A percentile compares a stretch with the other conserved stretches of the same genome.
Evolutionary conservation across 2,329 filamentous ascomycete species (phyloP).

Genomic region (Trichoderma polysporum): DNA sequence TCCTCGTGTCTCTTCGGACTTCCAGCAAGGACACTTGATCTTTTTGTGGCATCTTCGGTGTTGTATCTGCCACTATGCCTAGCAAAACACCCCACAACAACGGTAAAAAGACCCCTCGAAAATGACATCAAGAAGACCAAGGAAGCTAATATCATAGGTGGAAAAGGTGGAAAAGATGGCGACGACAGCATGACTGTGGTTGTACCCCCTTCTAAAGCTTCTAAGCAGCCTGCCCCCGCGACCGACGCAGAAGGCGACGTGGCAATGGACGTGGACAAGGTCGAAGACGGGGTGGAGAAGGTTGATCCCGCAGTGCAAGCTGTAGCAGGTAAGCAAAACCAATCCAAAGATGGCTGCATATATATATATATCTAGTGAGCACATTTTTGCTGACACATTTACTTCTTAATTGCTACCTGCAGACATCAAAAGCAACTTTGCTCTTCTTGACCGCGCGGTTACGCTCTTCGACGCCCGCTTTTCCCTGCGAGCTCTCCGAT

Average conservation of each 20-base stretch:
- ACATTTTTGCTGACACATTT: slow-evolving; percentile 15
- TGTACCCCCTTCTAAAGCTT: slow-evolving; percentile 68
- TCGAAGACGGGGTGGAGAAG: slow-evolving; percentile 54
- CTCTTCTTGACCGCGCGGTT: slow-evolving; percentile 87
- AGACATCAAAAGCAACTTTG: slow-evolving; percentile 97
- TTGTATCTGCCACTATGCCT: slow-evolving; percentile 53
- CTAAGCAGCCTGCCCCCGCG: slow-evolving; percentile 57
- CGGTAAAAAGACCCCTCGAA: slow-evolving; percentile 68
- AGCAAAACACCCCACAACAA: slow-evolving; percentile 72
- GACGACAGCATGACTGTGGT: slow-evolving; percentile 82
- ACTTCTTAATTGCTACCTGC: slow-evolving; percentile 27
- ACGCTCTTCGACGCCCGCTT: slow-evolving; percentile 92
- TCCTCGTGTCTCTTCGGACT: not conserved
- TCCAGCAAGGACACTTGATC: not conserved
- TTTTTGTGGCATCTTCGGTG: not conserved
- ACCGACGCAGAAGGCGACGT: slow-evolving; percentile 68
- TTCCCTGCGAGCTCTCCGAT: slow-evolving; percentile 87
- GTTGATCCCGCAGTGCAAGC: slow-evolving; percentile 61
- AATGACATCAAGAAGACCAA: slow-evolving; percentile 61
- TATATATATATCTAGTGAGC: not conserved
- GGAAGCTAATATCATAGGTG: slow-evolving; percentile 68
- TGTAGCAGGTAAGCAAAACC: slow-evolving; percentile 53
- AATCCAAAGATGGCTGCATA: not conserved
- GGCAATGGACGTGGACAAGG: slow-evolving; percentile 62
- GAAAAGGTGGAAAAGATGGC: slow-evolving; percentile 63